Base-by-base conservation (phyloP, 2,329 filamentous ascomycete species). In the Aspergillus hiratsukae region DNA sequence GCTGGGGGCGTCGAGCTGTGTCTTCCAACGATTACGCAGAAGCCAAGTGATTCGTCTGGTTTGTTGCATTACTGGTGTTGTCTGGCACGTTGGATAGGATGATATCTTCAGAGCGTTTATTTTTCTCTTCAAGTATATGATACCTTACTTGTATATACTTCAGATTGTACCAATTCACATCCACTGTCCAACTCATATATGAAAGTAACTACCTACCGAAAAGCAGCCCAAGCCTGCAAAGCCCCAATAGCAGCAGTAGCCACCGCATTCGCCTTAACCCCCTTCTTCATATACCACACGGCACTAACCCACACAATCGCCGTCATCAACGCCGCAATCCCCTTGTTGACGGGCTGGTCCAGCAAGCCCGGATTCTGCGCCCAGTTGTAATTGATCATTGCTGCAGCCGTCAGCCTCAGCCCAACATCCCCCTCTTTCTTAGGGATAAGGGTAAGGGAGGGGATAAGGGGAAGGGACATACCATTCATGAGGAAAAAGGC, bases 1-100 rank as follows among this genome's bases (percentile, higher is more conserved):
- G 72, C 49, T 75, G 73, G 73, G 67, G 68, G 1, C 65, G 70
- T 53, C 67, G 71, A 45, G 60, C 45, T 4, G 56, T 49, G 1
- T 49, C 56, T n/a, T 37, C 56, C 45, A 52, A 55, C 35, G 56
- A 58, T 14, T 49, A 27, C 27, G 27, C 31, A 17, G 31, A 37
- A 37, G 14, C 31, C 31, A 17, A 6, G 31, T 37, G 31, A 37
- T 7, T 17, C 31, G 31, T 17, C 31, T 35, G 11, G 1, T 46
- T 25, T 40, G 29, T 25, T 21, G 51, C 31, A 17, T 53, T 48
- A 29, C 4, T 29, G 48, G 48, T 50, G 3, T 23, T 50, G n/a
- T 19, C 3, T 40, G 14, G 27, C 19, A 9, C 19, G 48, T 49
- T 28, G 10, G 23, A 10, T 49, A 29, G 8, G 28, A 50, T 50